A percentile compares a stretch with the other conserved stretches of the same genome.
Evolutionary conservation across 345 rosid genomes (phyloP).

Genomic region (Boechera divaricarpa): DNA sequence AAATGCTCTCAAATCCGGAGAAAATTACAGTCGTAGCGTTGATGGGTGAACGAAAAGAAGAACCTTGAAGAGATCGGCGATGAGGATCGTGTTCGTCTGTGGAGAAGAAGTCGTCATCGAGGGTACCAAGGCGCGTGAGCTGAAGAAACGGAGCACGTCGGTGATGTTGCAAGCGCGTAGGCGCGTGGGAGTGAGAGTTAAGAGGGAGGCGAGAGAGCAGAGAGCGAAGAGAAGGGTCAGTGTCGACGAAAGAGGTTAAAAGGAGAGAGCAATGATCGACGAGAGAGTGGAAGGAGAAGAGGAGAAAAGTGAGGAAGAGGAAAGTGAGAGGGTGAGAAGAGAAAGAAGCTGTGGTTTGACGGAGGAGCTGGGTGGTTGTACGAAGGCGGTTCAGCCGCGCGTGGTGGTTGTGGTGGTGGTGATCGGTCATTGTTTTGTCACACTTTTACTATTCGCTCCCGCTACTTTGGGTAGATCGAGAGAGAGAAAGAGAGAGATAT

Average conservation of each 20-base stretch:
- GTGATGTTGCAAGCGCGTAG: constrained; percentile 47
- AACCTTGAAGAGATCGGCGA: constrained; percentile 53
- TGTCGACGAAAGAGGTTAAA: constrained; percentile 80
- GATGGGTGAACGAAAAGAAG: constrained; percentile 47
- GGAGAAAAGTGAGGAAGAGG: constrained; percentile 72
- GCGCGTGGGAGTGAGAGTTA: constrained; percentile 32
- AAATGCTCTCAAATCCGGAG: constrained; percentile 56
- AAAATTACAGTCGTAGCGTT: constrained; percentile 64
- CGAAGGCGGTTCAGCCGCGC: constrained; percentile 65
- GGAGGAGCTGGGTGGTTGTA: constrained; percentile 65
- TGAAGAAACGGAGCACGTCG: constrained; percentile 81
- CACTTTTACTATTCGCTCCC: constrained; percentile 39
- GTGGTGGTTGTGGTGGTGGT: constrained; percentile 44
- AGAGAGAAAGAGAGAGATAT: not conserved
- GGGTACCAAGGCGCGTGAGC: constrained; percentile 80
- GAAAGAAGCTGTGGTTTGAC: constrained; percentile 55
- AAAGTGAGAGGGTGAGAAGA: constrained; percentile 61
- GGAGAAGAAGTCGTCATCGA: constrained; percentile 88
- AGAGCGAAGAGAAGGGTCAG: constrained; percentile 80
- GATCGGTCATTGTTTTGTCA: constrained; percentile 61
- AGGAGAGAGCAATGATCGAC: constrained; percentile 72
- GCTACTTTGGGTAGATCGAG: constrained; percentile 41
- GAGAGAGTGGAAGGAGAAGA: constrained; percentile 78
- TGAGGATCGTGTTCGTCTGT: constrained; percentile 64
- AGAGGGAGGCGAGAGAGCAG: constrained; percentile 86